These are phyloP conservation scores for Nakazawaea pomicola DNA, from an alignment of 805 yeast genomes.

Conservation along the genomic window DNA sequence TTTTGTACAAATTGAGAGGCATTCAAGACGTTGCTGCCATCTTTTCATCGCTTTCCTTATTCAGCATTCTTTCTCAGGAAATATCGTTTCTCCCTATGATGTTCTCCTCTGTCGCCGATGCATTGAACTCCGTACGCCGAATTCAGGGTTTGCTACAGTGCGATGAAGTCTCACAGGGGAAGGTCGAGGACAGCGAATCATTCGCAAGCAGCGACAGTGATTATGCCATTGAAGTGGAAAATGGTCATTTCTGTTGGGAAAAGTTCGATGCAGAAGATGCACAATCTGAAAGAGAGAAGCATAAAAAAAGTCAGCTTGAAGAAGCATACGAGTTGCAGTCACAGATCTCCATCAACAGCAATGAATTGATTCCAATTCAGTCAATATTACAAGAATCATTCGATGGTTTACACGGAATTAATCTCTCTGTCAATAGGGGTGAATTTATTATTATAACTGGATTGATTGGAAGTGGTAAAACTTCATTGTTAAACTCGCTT, in stretches of 20 bases:
- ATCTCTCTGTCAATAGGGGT: constrained; percentile 44
- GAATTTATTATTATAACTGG: constrained; percentile 69
- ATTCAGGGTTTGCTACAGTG: constrained; percentile 44
- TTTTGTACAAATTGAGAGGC: constrained; percentile 27
- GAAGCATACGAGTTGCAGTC: background rate
- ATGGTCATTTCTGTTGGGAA: constrained; percentile 65
- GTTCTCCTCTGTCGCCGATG: constrained; percentile 52
- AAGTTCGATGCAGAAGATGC: constrained; percentile 22
- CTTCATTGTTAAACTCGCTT: constrained; percentile 65
- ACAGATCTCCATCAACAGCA: constrained; percentile 1
- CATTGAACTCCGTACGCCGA: constrained; percentile 49
- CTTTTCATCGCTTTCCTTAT: constrained; percentile 66
- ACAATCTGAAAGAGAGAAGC: background rate
- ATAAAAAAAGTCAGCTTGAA: background rate
- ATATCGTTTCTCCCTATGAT: constrained; percentile 67
- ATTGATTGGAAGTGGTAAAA: constrained; percentile 74
- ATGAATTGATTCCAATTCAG: background rate
- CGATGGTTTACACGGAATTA: constrained; percentile 39
- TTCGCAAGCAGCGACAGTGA: constrained; percentile 13
- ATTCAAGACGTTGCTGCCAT: constrained; percentile 52
- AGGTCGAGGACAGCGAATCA: background rate
- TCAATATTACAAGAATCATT: constrained; percentile 14
- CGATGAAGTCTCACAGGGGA: constrained; percentile 2
- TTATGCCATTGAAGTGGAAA: constrained; percentile 38
- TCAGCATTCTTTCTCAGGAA: constrained; percentile 54